Conservation (phyloP, 2,329 filamentous ascomycete genomes). For the Mycosphaerella sp. region DNA sequence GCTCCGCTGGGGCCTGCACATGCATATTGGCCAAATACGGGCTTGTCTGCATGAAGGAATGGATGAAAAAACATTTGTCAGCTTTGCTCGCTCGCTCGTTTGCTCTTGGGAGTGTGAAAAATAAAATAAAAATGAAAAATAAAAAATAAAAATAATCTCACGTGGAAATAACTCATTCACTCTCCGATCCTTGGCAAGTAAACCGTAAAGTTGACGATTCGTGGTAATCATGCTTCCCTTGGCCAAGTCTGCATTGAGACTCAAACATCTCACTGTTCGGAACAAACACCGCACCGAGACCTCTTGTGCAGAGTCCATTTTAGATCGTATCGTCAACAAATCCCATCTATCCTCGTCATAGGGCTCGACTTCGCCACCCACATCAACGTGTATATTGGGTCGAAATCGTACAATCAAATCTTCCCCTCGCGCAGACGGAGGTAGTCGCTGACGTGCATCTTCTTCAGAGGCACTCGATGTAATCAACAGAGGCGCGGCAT, state of each 20-base stretch:
- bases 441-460: slow-evolving; percentile 28
- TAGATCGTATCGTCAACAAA: slow-evolving; percentile 29
- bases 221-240: slow-evolving; percentile 32
- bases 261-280: slow-evolving; percentile 29
- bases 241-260: slow-evolving; percentile 30
- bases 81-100: neutral
- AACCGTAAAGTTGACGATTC: slow-evolving; percentile 30
- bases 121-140: no score
- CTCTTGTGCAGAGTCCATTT: slow-evolving; percentile 27
- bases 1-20: slow-evolving; percentile 33
- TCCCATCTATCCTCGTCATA: slow-evolving; percentile 33
- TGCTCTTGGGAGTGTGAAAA: no score
- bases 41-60: slow-evolving; percentile 23
- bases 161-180: slow-evolving; percentile 31
- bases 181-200: slow-evolving; percentile 30
- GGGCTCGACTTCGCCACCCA: slow-evolving; percentile 25
- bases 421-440: slow-evolving; percentile 26
- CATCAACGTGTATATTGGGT: slow-evolving; percentile 32
- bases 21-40: slow-evolving; percentile 34
- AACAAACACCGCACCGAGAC: slow-evolving; percentile 32
- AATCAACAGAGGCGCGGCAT: slow-evolving; percentile 31
- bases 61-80: slow-evolving; percentile 1
- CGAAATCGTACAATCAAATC: slow-evolving; percentile 32
- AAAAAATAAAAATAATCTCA: slow-evolving; percentile 10
- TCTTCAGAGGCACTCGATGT: slow-evolving; percentile 33